These are phyloP conservation scores for Stagonosporopsis tanaceti DNA, from an alignment of 2,329 filamentous ascomycete genomes.

Conservation along the genomic window DNA sequence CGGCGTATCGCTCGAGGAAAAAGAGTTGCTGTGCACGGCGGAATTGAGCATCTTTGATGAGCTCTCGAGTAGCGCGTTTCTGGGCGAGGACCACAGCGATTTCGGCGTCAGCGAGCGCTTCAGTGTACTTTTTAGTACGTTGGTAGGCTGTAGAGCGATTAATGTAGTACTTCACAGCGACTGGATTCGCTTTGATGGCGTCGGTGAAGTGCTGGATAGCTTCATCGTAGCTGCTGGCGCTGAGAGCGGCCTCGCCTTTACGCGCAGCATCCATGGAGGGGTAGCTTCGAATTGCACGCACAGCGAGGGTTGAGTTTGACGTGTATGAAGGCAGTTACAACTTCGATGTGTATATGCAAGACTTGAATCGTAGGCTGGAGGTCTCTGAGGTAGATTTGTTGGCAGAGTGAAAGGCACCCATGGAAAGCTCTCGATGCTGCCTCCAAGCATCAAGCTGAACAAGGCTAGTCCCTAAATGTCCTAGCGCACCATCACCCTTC, in stretches of 20 bases:
- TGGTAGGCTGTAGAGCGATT: constrained; percentile 82
- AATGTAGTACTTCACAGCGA: constrained; percentile 80
- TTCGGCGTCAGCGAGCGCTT: constrained; percentile 59
- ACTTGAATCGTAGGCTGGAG: background rate
- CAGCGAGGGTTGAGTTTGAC: background rate
- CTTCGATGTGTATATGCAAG: background rate
- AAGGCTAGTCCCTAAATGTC: background rate
- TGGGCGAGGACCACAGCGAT: constrained; percentile 69
- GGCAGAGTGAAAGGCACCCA: background rate
- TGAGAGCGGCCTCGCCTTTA: constrained; percentile 68
- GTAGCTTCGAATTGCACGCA: constrained; percentile 12
- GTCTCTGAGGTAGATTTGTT: background rate
- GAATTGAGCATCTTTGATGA: constrained; percentile 83
- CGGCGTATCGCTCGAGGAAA: constrained; percentile 73
- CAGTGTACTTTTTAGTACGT: constrained; percentile 60
- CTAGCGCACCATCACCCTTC: background rate
- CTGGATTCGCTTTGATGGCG: constrained; percentile 70
- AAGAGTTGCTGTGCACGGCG: constrained; percentile 78
- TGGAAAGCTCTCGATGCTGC: constrained; percentile 20
- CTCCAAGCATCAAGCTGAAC: background rate
- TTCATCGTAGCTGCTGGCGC: constrained; percentile 68
- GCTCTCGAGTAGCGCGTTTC: constrained; percentile 75
- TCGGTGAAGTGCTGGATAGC: constrained; percentile 71
- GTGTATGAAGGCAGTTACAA: background rate
- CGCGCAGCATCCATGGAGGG: constrained; percentile 61